Conservation (phyloP, 2,329 filamentous ascomycete genomes). For the Bipolaris oryzae region DNA sequence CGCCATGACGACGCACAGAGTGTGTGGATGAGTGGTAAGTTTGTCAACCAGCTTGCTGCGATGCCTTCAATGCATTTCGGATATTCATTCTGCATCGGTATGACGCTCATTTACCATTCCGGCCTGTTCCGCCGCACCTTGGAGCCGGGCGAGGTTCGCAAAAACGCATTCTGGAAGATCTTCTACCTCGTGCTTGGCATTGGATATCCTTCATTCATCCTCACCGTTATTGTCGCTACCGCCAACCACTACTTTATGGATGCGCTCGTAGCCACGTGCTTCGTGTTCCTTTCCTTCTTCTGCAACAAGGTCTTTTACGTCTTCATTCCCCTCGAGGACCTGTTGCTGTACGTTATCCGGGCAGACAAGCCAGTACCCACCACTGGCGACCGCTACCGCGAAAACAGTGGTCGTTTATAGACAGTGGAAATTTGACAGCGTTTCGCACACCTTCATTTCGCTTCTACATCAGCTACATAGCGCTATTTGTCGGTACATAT, state of each 20-base stretch:
- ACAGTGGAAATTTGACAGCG: background rate
- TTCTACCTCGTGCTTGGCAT: constrained; percentile 57
- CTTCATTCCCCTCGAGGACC: constrained; percentile 59
- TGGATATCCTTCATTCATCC: constrained; percentile 60
- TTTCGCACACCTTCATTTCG: background rate
- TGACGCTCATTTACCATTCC: constrained; percentile 60
- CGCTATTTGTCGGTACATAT: background rate
- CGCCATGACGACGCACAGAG: constrained; percentile 55
- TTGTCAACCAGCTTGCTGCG: constrained; percentile 55
- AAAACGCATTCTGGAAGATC: constrained; percentile 50
- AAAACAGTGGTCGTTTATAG: constrained; percentile 43
- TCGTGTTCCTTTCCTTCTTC: constrained; percentile 55
- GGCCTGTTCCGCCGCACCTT: constrained; percentile 53
- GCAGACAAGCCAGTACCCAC: constrained; percentile 62
- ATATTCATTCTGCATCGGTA: constrained; percentile 61
- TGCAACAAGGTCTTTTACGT: constrained; percentile 59
- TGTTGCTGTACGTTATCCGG: constrained; percentile 56
- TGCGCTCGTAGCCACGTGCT: constrained; percentile 57
- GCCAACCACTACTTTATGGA: constrained; percentile 68
- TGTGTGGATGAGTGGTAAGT: constrained; percentile 55
- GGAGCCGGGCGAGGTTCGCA: constrained; percentile 52
- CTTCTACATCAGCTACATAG: background rate
- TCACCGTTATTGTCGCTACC: constrained; percentile 65
- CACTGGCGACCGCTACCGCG: constrained; percentile 55
- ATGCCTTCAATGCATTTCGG: constrained; percentile 62